Percentiles rank a stretch among this genome's conserved stretches.
Evolutionary conservation across 2,329 filamentous ascomycete genomes (phyloP).

Genomic region (Fusarium brachygibbosum): DNA sequence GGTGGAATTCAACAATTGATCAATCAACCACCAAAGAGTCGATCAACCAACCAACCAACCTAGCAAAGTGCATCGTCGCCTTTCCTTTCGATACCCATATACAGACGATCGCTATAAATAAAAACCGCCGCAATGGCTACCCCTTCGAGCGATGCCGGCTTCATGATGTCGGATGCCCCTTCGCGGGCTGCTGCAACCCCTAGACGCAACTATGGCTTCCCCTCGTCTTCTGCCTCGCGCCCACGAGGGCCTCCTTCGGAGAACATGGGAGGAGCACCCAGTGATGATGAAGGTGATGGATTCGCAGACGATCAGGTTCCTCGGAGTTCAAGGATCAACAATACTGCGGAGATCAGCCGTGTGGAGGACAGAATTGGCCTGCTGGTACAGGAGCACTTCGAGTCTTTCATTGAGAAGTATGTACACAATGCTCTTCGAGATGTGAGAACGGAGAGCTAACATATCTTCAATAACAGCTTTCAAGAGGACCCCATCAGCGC

Average conservation of each 20-base stretch:
- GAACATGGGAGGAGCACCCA: constrained; percentile 69
- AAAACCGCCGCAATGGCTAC: constrained; percentile 58
- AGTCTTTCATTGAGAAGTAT: constrained; percentile 83
- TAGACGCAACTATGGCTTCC: constrained; percentile 58
- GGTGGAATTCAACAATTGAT: constrained; percentile 30
- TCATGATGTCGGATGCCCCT: constrained; percentile 69
- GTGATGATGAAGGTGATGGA: constrained; percentile 72
- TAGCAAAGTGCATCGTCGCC: constrained; percentile 6
- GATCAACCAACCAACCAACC: constrained; percentile 1
- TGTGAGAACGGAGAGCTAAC: not conserved
- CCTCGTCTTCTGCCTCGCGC: constrained; percentile 66
- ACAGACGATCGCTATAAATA: constrained; percentile 4
- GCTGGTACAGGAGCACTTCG: constrained; percentile 81
- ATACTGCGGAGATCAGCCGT: constrained; percentile 70
- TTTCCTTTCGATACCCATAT: not conserved
- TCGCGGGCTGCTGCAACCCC: constrained; percentile 60
- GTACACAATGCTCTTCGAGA: constrained; percentile 37
- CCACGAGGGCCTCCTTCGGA: constrained; percentile 74
- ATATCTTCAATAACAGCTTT: constrained; percentile 61
- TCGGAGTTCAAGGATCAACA: constrained; percentile 61
- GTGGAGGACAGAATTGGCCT: constrained; percentile 84
- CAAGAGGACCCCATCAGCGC: constrained; percentile 72
- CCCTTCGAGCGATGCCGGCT: constrained; percentile 67
- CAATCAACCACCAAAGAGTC: not conserved
- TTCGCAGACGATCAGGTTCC: constrained; percentile 76